Conservation (phyloP, 1,284 basidiomycete genomes). For the Naganishia albida region DNA sequence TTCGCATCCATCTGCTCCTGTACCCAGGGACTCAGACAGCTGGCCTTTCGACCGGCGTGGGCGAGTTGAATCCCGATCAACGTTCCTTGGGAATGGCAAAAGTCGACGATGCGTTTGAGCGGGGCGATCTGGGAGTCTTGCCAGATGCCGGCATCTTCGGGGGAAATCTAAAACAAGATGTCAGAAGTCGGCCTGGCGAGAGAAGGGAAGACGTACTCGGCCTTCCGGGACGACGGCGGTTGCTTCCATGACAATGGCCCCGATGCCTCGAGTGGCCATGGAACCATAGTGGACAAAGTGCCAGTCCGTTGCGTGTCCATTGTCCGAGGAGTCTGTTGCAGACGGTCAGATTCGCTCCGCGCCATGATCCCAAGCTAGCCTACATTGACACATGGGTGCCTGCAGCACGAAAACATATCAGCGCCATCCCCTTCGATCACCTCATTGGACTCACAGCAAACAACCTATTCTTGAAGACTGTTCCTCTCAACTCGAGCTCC, state of each 20-base stretch:
- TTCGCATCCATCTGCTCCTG: constrained; percentile 35
- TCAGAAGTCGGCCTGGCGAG: constrained; percentile 49
- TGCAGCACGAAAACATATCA: constrained; percentile 40
- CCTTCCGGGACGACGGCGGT: constrained; percentile 74
- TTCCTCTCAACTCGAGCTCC: constrained; percentile 64
- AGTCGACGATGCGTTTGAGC: constrained; percentile 70
- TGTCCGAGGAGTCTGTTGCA: constrained; percentile 63
- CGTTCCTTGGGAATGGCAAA: constrained; percentile 68
- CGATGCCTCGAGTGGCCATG: constrained; percentile 57
- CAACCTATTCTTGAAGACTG: constrained; percentile 66
- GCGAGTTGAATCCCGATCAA: constrained; percentile 77
- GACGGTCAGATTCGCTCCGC: background rate
- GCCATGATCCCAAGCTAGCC: constrained; percentile 31
- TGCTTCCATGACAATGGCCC: constrained; percentile 68
- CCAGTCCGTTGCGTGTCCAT: constrained; percentile 73
- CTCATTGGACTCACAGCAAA: constrained; percentile 40
- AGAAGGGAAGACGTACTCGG: constrained; percentile 47
- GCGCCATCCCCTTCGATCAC: background rate
- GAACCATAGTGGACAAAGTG: constrained; percentile 73
- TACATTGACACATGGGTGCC: constrained; percentile 70
- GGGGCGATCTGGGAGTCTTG: constrained; percentile 69
- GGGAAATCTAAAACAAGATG: constrained; percentile 48
- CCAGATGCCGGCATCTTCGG: constrained; percentile 66
- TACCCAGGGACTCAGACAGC: constrained; percentile 65
- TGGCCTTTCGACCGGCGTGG: constrained; percentile 75